These are phyloP conservation scores for Verbascum thapsus DNA, from an alignment of 257 asterid genomes.

Conservation along the genomic window DNA sequence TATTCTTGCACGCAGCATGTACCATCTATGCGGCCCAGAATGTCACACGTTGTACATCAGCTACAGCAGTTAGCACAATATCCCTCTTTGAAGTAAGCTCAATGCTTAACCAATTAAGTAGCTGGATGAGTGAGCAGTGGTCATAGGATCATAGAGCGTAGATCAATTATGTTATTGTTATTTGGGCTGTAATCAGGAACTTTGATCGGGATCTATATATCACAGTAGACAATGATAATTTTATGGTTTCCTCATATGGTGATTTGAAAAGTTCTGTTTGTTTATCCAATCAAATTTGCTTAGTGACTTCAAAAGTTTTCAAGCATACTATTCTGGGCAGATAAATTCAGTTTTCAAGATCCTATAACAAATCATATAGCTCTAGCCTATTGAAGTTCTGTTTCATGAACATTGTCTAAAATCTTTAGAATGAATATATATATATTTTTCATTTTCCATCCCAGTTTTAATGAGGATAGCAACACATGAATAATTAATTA, in stretches of 20 bases:
- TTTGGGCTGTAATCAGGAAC: neutral
- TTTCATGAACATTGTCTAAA: conserved; percentile 14
- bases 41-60: conserved; percentile 98
- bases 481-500: conserved; percentile 33
- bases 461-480: conserved; percentile 16
- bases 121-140: neutral
- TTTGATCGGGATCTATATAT: conserved; percentile 14
- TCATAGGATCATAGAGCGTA: neutral
- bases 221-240: conserved; percentile 12
- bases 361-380: neutral
- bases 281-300: too few relatives aligned
- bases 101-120: conserved; percentile 1
- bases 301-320: too few relatives aligned
- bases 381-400: conserved; percentile 3
- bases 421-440: conserved; percentile 5
- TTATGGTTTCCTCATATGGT: neutral
- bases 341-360: too few relatives aligned
- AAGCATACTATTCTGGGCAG: too few relatives aligned
- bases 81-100: conserved; percentile 49
- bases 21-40: conserved; percentile 97
- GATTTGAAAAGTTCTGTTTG: neutral
- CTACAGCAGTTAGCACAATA: conserved; percentile 80
- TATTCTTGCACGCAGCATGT: conserved; percentile 97
- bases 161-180: neutral
- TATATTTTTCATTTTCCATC: conserved; percentile 30